Evolutionary conservation across 2,329 filamentous ascomycete species (phyloP), one percentile per base, ranked within the genome.

Genomic region (Ophiocordyceps australis): DNA sequence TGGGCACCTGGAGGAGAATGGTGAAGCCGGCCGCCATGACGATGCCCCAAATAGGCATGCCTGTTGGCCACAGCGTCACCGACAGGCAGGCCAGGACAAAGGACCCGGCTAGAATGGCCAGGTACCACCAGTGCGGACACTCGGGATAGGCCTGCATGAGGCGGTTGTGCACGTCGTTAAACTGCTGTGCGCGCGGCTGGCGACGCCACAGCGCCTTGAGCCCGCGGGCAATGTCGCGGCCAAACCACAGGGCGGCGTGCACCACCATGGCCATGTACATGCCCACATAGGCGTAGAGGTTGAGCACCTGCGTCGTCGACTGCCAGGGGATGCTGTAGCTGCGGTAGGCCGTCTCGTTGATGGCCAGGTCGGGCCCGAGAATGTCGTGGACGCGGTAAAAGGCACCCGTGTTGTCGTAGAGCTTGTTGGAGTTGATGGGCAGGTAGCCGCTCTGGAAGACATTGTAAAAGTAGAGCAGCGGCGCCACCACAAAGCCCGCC

Each of bases 121-220:
- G 23, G 37, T 65, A 65, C 59, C 61, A 65, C 59, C 60, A 63
- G 34, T 64, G 64, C 54, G 7, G 65, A 53, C 27, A 74, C 29
- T 49, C 46, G 3, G 36, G 37, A 22, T 49, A 49, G 1, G 29
- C 35, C 12, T 36, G 26, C 46, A 46, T 49, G 12, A 50, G 36
- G 1, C 42, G 35, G 28, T 46, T 50, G 28, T 50, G 45, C 1
- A 45, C 32, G 15, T 50, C 46, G 10, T 37, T 32, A 27, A 47
- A 47, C 24, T 46, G 38, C 5, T 40, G 55, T 9, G 66, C 60
- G 14, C 33, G 31, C 16, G 32, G 27, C 10, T 38, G 37, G n/a
- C 33, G 33, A 1, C 32, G 28, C 38, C 39, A 49, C 5, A 40
- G 23, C 3, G 40, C 36, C 19, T 35, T 37, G 24, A 49, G 17